Percentiles rank a stretch among this genome's conserved stretches.
Evolutionary conservation across 2,329 filamentous ascomycete genomes (phyloP).

Genomic region (Pseudocercospora vitis): DNA sequence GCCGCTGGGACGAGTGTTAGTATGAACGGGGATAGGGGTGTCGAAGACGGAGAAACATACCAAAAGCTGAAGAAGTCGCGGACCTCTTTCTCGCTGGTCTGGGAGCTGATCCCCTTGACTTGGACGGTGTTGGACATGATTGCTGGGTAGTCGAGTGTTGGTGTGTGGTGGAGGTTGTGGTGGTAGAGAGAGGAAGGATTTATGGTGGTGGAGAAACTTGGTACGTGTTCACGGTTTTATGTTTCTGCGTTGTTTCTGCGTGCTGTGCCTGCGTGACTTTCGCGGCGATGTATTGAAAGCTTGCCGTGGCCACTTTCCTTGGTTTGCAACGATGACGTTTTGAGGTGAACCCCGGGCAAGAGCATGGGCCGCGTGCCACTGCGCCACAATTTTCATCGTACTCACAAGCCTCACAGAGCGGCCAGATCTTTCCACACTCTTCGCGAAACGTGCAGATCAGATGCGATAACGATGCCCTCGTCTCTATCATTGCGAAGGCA

Average conservation of each 20-base stretch:
- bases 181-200: neutral
- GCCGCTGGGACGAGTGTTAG: constrained; percentile 58
- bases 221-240: neutral
- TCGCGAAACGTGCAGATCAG: neutral
- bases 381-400: neutral
- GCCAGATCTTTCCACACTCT: neutral
- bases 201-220: neutral
- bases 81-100: constrained; percentile 87
- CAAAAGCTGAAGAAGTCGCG: constrained; percentile 96
- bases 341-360: neutral
- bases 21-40: constrained; percentile 15
- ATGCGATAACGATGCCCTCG: neutral
- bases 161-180: neutral
- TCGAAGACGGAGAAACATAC: constrained; percentile 51
- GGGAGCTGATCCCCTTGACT: constrained; percentile 81
- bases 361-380: neutral
- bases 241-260: neutral
- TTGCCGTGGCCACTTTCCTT: neutral
- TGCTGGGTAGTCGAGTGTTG: neutral
- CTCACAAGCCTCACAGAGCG: neutral
- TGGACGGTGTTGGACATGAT: constrained; percentile 67
- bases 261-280: neutral
- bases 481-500: neutral
- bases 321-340: neutral
- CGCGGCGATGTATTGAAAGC: neutral